Base-by-base conservation (phyloP, 169 alveolate species). In the Eimeria nieschulzi region DNA sequence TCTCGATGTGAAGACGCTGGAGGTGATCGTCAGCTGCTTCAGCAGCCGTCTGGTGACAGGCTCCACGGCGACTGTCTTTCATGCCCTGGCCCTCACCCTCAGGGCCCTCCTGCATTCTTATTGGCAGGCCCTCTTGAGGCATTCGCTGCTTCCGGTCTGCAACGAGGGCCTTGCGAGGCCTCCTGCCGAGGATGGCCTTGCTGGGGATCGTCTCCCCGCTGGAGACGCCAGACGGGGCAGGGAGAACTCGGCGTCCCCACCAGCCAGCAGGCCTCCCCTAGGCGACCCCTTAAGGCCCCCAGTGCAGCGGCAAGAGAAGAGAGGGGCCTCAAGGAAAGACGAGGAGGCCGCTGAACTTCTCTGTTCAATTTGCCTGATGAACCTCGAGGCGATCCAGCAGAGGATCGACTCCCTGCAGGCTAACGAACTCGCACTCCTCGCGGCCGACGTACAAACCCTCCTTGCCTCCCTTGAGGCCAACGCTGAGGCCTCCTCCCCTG, bases 1-100 rank as follows among this genome's bases (percentile, higher is more conserved):
- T 19, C 51, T 12, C 0, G 76, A 15, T 9, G 39, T 5, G 46
- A 12, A 23, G 15, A 46, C 83, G 19, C n/a, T 75, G 23, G 83
- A 46, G 64, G 83, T 25, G n/a, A 75, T 75, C 23, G n/a, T 75
- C 3, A 75, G 23, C 83, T 75, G 83, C 83, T 75, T 26, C 64
- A 75, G 83, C 64, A 75, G 83, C 64, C 23, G 83, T 8, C 61
- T 75, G 23, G 64, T 75, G 17, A 75, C 83, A 39, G 61, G 66
- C 39, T 17, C 83, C n/a, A 75, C 83, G 6, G 19, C 83, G 6
- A 12, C 66, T 12, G 10, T 75, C 23, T 26, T 75, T 59, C 83
- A 75, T 46, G 83, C 83, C 17, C 1, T 63, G 19, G 15, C 19
- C n/a, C 23, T 75, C 61, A 53, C 61, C 13, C 33, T 75, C 13